Evolutionary conservation across 768 basidiomycete species (phyloP), one percentile per base, ranked within the genome.

Genomic region (Dacryopinax spathularia): DNA sequence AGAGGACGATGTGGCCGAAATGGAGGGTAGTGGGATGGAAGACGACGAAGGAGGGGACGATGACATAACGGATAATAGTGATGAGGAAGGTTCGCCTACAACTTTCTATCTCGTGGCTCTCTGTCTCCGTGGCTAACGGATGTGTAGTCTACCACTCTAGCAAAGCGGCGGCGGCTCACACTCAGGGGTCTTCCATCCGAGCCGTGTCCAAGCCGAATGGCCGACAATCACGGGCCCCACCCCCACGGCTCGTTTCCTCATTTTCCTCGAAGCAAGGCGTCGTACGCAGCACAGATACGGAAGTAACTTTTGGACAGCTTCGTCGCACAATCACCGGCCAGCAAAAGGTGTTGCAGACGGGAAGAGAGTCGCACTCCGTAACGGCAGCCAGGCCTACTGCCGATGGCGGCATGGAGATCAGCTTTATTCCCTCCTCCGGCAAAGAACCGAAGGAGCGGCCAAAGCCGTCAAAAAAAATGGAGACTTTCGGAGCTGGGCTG

Each of bases 401-500:
- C 9, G 86, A 86, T 68, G 86, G 86, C 13, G 85, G 83, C 12
- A 83, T 91, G 81, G 91, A 93, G 72, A 84, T 91, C 74, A 88
- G 82, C 60, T 95, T 91, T 82, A 77, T 88, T 33, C 91, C 91
- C 1, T 82, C 80, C 27, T 65, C 73, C 1, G 73, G 77, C 31
- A 63, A 33, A 64, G 56, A 39, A 60, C 61, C 22, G 73, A 71
- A 18, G 70, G 71, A 37, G 71, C 65, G 61, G 78, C 78, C 65
- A 75, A 75, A 33, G 74, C 72, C 65, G 37, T 67, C 69, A 69
- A 86, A 82, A 72, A 86, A 84, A 29, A 82, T 85, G 41, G 90
- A 93, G 74, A 75, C 74, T 44, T 94, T 95, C 70, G 93, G 92
- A 29, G 88, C 85, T 43, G 92, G 93, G 25, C 77, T 98, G 84